Evolutionary conservation across 495 filamentous ascomycete species (phyloP).

Genomic region (Podospora tetraspora): DNA sequence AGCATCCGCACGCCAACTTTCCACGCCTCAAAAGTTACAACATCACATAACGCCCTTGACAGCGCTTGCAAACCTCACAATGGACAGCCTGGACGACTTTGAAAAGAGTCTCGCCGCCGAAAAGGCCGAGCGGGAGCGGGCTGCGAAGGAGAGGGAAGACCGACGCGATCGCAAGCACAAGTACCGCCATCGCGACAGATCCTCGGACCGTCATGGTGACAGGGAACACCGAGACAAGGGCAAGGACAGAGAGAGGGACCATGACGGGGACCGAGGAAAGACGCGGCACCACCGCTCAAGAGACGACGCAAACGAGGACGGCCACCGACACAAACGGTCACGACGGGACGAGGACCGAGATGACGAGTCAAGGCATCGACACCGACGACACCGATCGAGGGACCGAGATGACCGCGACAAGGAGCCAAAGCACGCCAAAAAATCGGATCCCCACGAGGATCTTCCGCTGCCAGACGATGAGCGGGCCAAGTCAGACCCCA

Average conservation of each 20-base stretch:
- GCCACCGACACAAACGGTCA: conserved; percentile 44
- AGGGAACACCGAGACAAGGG: conserved; percentile 35
- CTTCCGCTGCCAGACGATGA: conserved; percentile 45
- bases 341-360: conserved; percentile 36
- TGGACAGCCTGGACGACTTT: conserved; percentile 52
- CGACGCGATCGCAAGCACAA: conserved; percentile 39
- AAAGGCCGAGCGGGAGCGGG: conserved; percentile 43
- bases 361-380: conserved; percentile 23
- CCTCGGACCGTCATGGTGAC: conserved; percentile 9
- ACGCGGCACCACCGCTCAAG: conserved; percentile 39
- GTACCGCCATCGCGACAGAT: conserved; percentile 27
- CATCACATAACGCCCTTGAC: background rate
- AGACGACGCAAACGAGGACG: conserved; percentile 35
- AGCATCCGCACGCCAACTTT: background rate
- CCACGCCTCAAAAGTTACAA: background rate
- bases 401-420: conserved; percentile 17
- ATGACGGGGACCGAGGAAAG: conserved; percentile 30
- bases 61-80: conserved; percentile 16
- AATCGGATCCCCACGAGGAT: conserved; percentile 44
- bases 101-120: conserved; percentile 51
- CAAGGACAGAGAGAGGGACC: conserved; percentile 21
- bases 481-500: conserved; percentile 24
- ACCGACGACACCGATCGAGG: conserved; percentile 11
- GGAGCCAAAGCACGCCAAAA: conserved; percentile 35
- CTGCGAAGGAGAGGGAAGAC: conserved; percentile 31